These are phyloP conservation scores for Zelonia costaricensis DNA, from an alignment of 208 protist genomes.

Conservation along the genomic window DNA sequence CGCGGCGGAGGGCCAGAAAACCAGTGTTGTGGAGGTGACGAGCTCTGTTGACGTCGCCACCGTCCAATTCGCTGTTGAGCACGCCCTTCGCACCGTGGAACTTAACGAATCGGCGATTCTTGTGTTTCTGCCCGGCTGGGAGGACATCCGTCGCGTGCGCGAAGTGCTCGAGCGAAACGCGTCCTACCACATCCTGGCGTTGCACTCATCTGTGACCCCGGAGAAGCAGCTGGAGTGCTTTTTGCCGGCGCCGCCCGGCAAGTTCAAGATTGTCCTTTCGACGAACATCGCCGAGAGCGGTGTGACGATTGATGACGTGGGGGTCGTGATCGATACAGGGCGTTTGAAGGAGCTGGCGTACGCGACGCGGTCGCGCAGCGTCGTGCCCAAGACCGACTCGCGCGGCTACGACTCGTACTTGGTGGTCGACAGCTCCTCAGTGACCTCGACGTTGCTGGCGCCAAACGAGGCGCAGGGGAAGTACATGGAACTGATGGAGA, in stretches of 20 bases:
- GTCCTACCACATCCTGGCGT: constrained; percentile 71
- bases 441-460: not conserved
- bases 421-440: not conserved
- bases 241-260: constrained; percentile 88
- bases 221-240: constrained; percentile 98
- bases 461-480: constrained; percentile 6
- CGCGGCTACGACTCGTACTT: constrained; percentile 32
- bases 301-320: constrained; percentile 99
- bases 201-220: constrained; percentile 93
- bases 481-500: constrained; percentile 67
- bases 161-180: constrained; percentile 76
- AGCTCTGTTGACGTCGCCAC: constrained; percentile 79
- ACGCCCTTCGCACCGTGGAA: constrained; percentile 75
- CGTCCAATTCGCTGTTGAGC: constrained; percentile 84
- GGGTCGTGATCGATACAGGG: constrained; percentile 97
- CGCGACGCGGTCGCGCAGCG: constrained; percentile 52
- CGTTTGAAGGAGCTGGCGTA: constrained; percentile 96
- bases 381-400: constrained; percentile 31
- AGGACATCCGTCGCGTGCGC: constrained; percentile 84
- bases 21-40: constrained; percentile 57
- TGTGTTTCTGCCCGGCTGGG: constrained; percentile 94
- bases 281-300: constrained; percentile 99
- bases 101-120: constrained; percentile 74
- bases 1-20: no score
- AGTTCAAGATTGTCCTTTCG: constrained; percentile 97